These are phyloP conservation scores for Xylaria sp. DNA, from an alignment of 2,329 filamentous ascomycete species.

Conservation along the genomic window DNA sequence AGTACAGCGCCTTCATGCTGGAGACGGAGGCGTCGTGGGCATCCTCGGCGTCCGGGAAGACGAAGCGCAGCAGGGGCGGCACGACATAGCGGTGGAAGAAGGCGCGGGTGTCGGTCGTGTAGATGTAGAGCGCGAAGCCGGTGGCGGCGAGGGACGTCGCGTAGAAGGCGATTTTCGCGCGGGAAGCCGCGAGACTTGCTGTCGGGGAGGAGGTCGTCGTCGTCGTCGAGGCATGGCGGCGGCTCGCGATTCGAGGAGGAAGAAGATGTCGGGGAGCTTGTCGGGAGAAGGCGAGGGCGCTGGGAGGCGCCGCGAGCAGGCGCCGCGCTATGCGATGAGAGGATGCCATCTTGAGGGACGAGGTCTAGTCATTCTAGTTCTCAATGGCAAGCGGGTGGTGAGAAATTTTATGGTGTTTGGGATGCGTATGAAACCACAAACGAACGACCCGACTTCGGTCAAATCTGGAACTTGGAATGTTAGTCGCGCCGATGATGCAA, in stretches of 20 bases:
- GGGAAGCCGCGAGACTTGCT: constrained; percentile 28
- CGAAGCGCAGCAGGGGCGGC: constrained; percentile 64
- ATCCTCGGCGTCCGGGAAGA: constrained; percentile 81
- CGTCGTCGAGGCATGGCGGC: constrained; percentile 26
- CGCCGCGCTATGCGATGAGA: constrained; percentile 28
- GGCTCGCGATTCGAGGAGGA: constrained; percentile 15
- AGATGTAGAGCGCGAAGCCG: constrained; percentile 60
- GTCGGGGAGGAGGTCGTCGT: neutral
- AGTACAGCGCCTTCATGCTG: constrained; percentile 72
- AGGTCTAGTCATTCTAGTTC: constrained; percentile 32
- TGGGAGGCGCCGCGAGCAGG: constrained; percentile 22
- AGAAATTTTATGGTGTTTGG: constrained; percentile 5
- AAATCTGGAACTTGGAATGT: no score
- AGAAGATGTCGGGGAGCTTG: constrained; percentile 20
- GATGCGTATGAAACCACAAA: constrained; percentile 7
- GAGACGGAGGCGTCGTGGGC: constrained; percentile 83
- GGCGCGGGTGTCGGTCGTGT: constrained; percentile 74
- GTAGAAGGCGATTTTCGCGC: constrained; percentile 44
- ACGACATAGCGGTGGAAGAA: constrained; percentile 69
- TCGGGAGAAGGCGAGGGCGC: constrained; percentile 17
- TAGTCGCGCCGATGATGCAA: neutral
- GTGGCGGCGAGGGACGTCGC: constrained; percentile 46
- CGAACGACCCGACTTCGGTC: no score
- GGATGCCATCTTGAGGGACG: constrained; percentile 30
- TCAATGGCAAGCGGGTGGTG: constrained; percentile 31